phyloP scores from a whole-genome alignment of 345 rosid genomes.

The Erucastrum elatum region DNA sequence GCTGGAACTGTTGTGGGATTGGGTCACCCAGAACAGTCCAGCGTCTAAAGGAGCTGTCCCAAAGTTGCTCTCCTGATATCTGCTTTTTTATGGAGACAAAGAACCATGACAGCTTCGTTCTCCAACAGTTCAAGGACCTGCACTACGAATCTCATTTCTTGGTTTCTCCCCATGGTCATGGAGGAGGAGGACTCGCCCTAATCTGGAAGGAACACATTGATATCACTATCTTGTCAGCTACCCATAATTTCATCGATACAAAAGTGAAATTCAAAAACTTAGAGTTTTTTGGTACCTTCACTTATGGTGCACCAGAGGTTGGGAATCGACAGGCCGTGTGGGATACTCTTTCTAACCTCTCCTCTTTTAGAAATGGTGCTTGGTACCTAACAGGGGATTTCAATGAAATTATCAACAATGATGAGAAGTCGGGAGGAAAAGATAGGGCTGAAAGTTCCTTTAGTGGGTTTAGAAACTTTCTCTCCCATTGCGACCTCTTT shows the following conservation, averaged over 20 bases:
- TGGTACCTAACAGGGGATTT: not conserved
- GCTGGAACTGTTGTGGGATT: too few relatives aligned
- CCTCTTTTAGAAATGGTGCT: not conserved
- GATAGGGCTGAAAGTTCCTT: not conserved
- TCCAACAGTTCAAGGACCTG: not conserved
- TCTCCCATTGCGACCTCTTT: not conserved
- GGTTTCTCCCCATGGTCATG: not conserved
- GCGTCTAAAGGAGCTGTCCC: too few relatives aligned
- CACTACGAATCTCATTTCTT: not conserved
- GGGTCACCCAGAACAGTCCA: too few relatives aligned
- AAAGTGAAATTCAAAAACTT: too few relatives aligned
- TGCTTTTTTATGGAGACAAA: too few relatives aligned
- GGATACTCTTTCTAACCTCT: not conserved
- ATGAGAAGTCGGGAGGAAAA: not conserved
- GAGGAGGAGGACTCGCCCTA: not conserved
- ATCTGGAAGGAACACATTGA: not conserved
- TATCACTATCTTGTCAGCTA: not conserved
- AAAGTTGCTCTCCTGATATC: too few relatives aligned
- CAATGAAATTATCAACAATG: not conserved
- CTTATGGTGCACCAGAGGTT: not conserved
- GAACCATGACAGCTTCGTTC: not conserved
- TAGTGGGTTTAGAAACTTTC: not conserved
- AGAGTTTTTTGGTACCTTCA: not conserved
- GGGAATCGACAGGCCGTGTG: not conserved
- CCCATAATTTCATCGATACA: not conserved